Percentiles rank a stretch among this genome's conserved stretches.
Evolutionary conservation across 805 yeast species (phyloP).

Genomic region (Tanozyma kutaoensis): DNA sequence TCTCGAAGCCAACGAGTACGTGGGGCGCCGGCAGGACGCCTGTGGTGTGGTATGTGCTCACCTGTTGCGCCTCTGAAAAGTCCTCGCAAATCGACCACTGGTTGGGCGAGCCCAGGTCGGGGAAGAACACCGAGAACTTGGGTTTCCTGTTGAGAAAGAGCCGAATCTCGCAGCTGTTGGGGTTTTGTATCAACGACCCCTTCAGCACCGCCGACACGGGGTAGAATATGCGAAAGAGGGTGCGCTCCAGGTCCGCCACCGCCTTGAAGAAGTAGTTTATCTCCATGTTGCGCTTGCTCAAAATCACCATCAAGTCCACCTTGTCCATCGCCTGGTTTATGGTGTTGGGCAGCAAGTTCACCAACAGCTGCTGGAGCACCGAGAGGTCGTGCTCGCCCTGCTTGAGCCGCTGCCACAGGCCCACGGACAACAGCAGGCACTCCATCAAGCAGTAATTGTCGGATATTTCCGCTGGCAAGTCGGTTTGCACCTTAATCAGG

Average conservation of each 20-base stretch:
- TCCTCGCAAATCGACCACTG: slow-evolving; percentile 79
- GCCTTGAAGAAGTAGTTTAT: slow-evolving; percentile 72
- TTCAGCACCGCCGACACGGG: slow-evolving; percentile 49
- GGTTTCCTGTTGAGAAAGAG: slow-evolving; percentile 47
- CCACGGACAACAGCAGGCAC: slow-evolving; percentile 56
- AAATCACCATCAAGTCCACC: slow-evolving; percentile 58
- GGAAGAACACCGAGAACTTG: slow-evolving; percentile 65
- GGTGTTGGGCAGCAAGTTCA: slow-evolving; percentile 57
- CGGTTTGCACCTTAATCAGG: no score
- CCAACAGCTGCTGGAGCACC: slow-evolving; percentile 29
- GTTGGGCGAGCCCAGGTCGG: slow-evolving; percentile 40
- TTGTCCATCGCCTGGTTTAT: slow-evolving; percentile 50
- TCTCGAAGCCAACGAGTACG: slow-evolving; percentile 44
- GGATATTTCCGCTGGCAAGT: no score
- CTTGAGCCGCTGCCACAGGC: slow-evolving; percentile 69
- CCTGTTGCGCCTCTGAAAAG: slow-evolving; percentile 76
- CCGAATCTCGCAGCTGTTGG: slow-evolving; percentile 33
- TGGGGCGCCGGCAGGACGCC: slow-evolving; percentile 54
- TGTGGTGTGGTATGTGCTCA: slow-evolving; percentile 46
- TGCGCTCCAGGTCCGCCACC: slow-evolving; percentile 50
- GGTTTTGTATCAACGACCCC: slow-evolving; percentile 38
- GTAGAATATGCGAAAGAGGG: slow-evolving; percentile 59
- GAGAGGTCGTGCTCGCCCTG: slow-evolving; percentile 39
- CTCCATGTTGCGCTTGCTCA: slow-evolving; percentile 59
- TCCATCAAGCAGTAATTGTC: slow-evolving; percentile 58